phyloP scores from a whole-genome alignment of 495 filamentous ascomycete species.

The Cercophora samala region DNA sequence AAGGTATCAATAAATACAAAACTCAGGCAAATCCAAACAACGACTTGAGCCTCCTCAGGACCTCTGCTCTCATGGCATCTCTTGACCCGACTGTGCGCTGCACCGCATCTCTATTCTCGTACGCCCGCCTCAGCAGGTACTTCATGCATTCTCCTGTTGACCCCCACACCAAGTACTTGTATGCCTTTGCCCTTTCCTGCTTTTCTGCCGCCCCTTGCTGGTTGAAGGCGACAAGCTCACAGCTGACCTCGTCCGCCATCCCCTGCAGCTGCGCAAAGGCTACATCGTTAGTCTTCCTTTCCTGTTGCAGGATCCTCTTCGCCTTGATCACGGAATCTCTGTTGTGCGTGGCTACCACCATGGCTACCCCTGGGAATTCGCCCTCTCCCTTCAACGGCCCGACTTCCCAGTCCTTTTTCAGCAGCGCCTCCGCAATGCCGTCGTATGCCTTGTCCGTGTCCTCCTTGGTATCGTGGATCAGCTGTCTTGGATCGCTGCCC shows the following conservation, averaged over 20 bases:
- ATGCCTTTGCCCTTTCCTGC: conserved; percentile 54
- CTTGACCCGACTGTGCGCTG: conserved; percentile 70
- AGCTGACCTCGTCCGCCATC: conserved; percentile 94
- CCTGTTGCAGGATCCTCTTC: conserved; percentile 43
- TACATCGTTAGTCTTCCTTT: conserved; percentile 52
- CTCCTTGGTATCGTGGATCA: conserved; percentile 77
- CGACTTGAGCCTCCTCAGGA: conserved; percentile 57
- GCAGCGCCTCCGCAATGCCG: conserved; percentile 36
- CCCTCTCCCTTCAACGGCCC: conserved; percentile 42
- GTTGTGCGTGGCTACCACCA: conserved; percentile 92
- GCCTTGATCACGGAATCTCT: conserved; percentile 72
- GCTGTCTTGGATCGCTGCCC: conserved; percentile 68
- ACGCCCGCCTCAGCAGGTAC: conserved; percentile 77
- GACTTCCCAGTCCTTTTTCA: conserved; percentile 46
- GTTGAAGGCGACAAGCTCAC: conserved; percentile 60
- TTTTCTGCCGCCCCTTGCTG: conserved; percentile 7
- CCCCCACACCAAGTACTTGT: conserved; percentile 92
- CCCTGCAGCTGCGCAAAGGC: conserved; percentile 90
- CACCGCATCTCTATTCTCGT: conserved; percentile 91
- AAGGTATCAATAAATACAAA: neutral
- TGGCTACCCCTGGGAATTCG: conserved; percentile 60
- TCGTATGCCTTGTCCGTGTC: conserved; percentile 59
- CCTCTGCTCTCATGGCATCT: conserved; percentile 68
- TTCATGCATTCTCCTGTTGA: conserved; percentile 90
- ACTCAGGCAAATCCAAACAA: conserved; percentile 40